Evolutionary conservation across 2,329 filamentous ascomycete species (phyloP), one percentile per base, ranked within the genome.

Genomic region (Cephalotrichum gorgonifer): DNA sequence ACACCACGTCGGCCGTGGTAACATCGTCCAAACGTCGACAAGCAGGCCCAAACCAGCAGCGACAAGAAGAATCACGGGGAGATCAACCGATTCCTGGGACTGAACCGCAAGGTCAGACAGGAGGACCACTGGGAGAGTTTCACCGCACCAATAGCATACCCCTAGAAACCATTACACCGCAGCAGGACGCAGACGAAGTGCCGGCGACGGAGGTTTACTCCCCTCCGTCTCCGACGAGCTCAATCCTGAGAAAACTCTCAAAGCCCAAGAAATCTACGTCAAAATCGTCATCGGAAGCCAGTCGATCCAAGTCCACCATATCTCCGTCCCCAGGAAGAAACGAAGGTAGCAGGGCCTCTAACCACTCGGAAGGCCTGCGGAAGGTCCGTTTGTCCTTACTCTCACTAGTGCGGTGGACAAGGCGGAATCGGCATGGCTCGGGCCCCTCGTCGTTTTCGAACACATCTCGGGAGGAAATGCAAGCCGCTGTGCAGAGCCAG

Each of bases 381-480:
- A 50, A 50, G 27, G n/a, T 23, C 17, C 65, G 68, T 20, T 57
- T 73, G 28, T 75, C 83, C 1, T 86, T 89, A 72, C 79, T 81
- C 4, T 82, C 86, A 0, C 78, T 96, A 31, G 88, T 96, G 65
- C 80, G 79, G 57, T 85, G 85, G 63, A 74, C 71, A 67, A 71
- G 78, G 15, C 28, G 22, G 72, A 73, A 71, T 63, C 71, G 76
- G 68, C 65, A 79, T 64, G 60, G 69, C 60, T 65, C 76, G 61
- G 53, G 73, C 61, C 75, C 85, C 3, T 85, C 87, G 0, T 89
- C 90, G n/a, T 93, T 95, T 61, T 89, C 88, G 4, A 95, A 95
- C 59, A 87, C 88, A 0, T 95, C 90, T 1, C 79, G 89, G 54
- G 90, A 95, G 59, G 94, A 90, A 15, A 91, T 95, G 73, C 67